Base-by-base conservation (phyloP, 306 rosid species). In the Vigna hirtella region DNA sequence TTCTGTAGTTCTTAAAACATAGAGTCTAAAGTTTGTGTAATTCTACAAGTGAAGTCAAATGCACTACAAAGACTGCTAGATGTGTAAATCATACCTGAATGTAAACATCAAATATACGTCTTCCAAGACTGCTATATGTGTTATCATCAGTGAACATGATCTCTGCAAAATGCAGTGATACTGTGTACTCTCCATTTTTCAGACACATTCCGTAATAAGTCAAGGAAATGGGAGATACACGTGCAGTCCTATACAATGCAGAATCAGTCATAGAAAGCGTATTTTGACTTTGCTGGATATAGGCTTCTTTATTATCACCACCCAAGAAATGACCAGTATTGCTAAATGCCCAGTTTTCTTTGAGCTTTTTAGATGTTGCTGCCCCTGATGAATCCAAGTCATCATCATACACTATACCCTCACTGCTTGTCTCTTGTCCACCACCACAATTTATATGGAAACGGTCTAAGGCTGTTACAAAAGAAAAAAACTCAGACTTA, bases 331-430 rank as follows among this genome's bases (percentile, higher is more conserved):
- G 34, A 58, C 97, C 97, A 2, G 94, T 88, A 67, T 9, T 83
- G 68, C 92, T 91, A 67, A 57, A 5, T 63, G 85, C 90, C 92
- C 91, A 91, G 40, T 89, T 80, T 36, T 69, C 4, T 70, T 13
- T 30, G 9, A 0, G 1, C 4, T 4, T 11, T 9, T 1, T 7
- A 16, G 11, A 77, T 16, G 16, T 63, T 24, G 79, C 58, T 28
- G 84, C 4, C 30, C 80, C 61, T 24, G 4, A 43, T 17, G 1
- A 0, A 72, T 30, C 34, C 7, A 0, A 4, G 61, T 85, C 85
- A 17, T 0, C 66, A 0, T 51, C 77, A 50, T 84, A 84, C 38
- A 0, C 42, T 65, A 0, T 66, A 7, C 6, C 7, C 47, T 6
- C 77, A 7, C 13, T 74, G 0, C 2, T 15, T 13, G 2, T 32